phyloP scores from a whole-genome alignment of 768 basidiomycete genomes.

The Mrakia blollopis region DNA sequence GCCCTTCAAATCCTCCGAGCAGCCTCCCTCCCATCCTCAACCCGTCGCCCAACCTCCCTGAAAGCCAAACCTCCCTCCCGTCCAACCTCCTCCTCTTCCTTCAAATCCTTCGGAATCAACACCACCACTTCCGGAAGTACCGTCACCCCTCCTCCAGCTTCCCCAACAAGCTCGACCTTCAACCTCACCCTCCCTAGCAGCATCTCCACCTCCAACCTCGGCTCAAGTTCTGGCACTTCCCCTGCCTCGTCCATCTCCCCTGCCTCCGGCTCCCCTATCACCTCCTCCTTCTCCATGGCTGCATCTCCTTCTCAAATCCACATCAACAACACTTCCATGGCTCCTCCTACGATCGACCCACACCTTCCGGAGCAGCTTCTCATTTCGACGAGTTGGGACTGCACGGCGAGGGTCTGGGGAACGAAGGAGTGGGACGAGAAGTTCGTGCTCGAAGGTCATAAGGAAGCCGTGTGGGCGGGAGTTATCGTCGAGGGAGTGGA shows the following conservation, averaged over 20 bases:
- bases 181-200: not conserved
- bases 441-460: slow-evolving; percentile 38
- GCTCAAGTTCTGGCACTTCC: not conserved
- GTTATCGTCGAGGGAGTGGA: slow-evolving; percentile 36
- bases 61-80: not conserved
- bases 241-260: not conserved
- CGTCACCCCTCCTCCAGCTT: not conserved
- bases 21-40: too few relatives aligned
- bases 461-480: slow-evolving; percentile 43
- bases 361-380: slow-evolving; percentile 31
- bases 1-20: not conserved
- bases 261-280: not conserved
- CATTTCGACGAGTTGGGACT: slow-evolving; percentile 43
- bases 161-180: slow-evolving; percentile 1
- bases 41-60: not conserved
- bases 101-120: not conserved
- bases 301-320: not conserved
- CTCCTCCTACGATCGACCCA: not conserved
- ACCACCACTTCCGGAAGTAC: not conserved
- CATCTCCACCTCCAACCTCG: not conserved
- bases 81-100: not conserved
- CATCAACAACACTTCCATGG: not conserved
- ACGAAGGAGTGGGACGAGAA: slow-evolving; percentile 11
- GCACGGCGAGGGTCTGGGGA: slow-evolving; percentile 41
- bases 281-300: slow-evolving; percentile 2